A percentile compares a stretch with the other conserved stretches of the same genome.
These are phyloP conservation scores for Neurospora sp. DNA, from an alignment of 495 filamentous ascomycete genomes.

Conservation along the genomic window DNA sequence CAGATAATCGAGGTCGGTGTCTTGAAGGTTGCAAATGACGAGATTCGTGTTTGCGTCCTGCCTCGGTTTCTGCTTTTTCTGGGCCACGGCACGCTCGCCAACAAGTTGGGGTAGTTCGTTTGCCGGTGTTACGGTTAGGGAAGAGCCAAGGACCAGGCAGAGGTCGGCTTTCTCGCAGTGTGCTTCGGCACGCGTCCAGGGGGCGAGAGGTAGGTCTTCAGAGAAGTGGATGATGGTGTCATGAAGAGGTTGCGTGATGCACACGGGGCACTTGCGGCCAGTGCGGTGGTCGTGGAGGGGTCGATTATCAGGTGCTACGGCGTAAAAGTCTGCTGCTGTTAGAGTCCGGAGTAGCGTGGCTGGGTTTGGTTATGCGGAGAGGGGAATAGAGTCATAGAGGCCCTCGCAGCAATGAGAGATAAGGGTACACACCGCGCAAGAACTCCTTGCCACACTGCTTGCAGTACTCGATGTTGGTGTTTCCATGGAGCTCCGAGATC, in stretches of 20 bases:
- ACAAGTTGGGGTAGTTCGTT: conserved; percentile 29
- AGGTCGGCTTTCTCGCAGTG: conserved; percentile 33
- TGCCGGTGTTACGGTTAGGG: conserved; percentile 33
- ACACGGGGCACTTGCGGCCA: conserved; percentile 29
- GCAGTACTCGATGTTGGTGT: conserved; percentile 37
- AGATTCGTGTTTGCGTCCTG: conserved; percentile 11
- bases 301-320: conserved; percentile 33
- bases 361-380: background rate
- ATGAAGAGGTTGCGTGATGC: conserved; percentile 20
- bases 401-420: background rate
- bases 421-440: conserved; percentile 24
- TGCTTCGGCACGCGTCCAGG: conserved; percentile 20
- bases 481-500: conserved; percentile 37
- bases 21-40: conserved; percentile 37
- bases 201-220: conserved; percentile 22
- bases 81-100: conserved; percentile 10
- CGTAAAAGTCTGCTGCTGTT: conserved; percentile 28
- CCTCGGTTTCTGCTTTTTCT: background rate
- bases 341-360: background rate
- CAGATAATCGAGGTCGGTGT: conserved; percentile 27
- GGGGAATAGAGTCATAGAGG: background rate
- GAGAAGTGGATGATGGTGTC: conserved; percentile 39
- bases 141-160: conserved; percentile 35
- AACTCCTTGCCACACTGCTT: conserved; percentile 36
- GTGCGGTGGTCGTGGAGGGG: conserved; percentile 35